These are phyloP conservation scores for Penicillium cinerascens DNA, from an alignment of 495 filamentous ascomycete species.

Conservation along the genomic window DNA sequence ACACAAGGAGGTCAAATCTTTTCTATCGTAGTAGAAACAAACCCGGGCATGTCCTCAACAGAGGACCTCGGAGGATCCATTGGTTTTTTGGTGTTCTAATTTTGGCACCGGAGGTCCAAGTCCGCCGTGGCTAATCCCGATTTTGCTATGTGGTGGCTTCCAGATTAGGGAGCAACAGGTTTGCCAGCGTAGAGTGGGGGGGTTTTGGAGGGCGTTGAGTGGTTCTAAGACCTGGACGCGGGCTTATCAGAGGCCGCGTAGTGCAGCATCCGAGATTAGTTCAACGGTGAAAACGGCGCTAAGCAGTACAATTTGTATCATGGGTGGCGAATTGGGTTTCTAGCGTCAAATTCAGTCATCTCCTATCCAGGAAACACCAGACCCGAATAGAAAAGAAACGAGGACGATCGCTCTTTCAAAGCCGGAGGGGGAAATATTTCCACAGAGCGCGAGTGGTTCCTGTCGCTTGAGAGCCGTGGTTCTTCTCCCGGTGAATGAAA, in stretches of 20 bases:
- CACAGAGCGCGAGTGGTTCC: neutral
- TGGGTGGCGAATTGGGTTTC: slow-evolving; percentile 15
- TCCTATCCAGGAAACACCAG: neutral
- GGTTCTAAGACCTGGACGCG: neutral
- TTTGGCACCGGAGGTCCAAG: neutral
- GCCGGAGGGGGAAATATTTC: neutral
- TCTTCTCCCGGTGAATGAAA: neutral
- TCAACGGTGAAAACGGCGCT: neutral
- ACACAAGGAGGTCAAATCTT: neutral
- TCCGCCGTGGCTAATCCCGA: neutral
- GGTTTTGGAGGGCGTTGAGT: neutral
- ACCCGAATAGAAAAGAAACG: neutral
- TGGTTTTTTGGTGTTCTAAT: neutral
- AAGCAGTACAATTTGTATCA: slow-evolving; percentile 1
- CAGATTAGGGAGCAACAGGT: neutral
- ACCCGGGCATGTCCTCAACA: neutral
- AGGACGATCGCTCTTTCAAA: neutral
- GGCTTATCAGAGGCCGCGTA: neutral
- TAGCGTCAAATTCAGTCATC: neutral
- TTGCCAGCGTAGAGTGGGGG: neutral
- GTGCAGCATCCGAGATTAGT: neutral
- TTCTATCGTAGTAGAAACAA: neutral
- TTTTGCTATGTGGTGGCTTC: neutral
- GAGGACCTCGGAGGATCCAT: neutral
- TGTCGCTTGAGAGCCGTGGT: slow-evolving; percentile 13